Evolutionary conservation across 495 filamentous ascomycete genomes (phyloP).

Genomic region (Trichoderma reesei): DNA sequence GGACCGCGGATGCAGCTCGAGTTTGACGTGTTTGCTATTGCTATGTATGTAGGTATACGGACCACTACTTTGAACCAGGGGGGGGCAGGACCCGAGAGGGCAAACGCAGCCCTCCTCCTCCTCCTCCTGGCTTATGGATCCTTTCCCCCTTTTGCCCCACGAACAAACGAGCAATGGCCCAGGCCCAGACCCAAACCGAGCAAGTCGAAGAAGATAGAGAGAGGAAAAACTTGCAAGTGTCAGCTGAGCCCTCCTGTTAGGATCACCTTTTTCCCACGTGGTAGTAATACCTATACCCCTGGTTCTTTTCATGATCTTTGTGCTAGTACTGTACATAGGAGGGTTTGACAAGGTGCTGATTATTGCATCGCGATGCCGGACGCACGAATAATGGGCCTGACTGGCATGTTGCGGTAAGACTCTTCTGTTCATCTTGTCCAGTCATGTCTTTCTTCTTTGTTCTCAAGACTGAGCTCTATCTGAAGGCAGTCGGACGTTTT

Average conservation of each 20-base stretch:
- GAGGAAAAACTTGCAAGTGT: neutral
- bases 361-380: slow-evolving; percentile 4
- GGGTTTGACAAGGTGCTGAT: neutral
- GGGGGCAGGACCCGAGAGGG: neutral
- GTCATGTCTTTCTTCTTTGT: neutral
- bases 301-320: neutral
- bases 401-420: neutral
- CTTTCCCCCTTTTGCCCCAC: neutral
- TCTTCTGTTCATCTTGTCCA: neutral
- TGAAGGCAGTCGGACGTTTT: too few species aligned
- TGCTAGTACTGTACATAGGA: neutral
- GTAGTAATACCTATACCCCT: too few species aligned
- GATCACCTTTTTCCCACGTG: too few species aligned
- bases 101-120: neutral
- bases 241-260: too few species aligned
- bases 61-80: too few species aligned
- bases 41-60: neutral
- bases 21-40: neutral
- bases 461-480: too few species aligned
- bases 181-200: too few species aligned
- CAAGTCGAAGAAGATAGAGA: neutral
- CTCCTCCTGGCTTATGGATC: neutral
- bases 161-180: neutral
- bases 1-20: neutral
- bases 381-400: slow-evolving; percentile 6